A percentile compares a stretch with the other conserved stretches of the same genome.
Conservation (phyloP, 495 filamentous ascomycete genomes). For the Penicillium pancosmium region DNA sequence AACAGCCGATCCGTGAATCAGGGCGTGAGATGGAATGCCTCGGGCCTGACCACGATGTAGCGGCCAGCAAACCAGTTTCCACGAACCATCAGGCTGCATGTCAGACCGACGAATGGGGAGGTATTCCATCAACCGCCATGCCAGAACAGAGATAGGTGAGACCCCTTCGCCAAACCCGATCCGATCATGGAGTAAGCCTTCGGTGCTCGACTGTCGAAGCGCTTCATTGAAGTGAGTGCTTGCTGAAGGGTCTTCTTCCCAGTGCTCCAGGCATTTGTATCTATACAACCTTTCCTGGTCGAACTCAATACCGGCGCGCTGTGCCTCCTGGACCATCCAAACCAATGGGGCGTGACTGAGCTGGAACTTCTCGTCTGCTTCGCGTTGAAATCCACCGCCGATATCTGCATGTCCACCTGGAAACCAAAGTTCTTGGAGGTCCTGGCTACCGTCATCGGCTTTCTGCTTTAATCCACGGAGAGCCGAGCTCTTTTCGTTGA, state of each 20-base stretch:
- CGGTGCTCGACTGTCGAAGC: constrained; percentile 36
- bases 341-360: constrained; percentile 68
- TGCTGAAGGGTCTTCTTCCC: background rate
- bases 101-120: constrained; percentile 75
- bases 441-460: constrained; percentile 11
- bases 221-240: background rate
- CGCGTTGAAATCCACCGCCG: constrained; percentile 37
- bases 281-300: constrained; percentile 59
- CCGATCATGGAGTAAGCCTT: constrained; percentile 67
- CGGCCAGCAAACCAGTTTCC: constrained; percentile 26
- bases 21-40: constrained; percentile 22
- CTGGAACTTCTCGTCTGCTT: constrained; percentile 47
- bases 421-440: constrained; percentile 45
- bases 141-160: constrained; percentile 50
- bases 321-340: constrained; percentile 76
- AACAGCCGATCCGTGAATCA: constrained; percentile 54
- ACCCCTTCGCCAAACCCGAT: constrained; percentile 59
- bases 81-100: constrained; percentile 44
- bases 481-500: background rate
- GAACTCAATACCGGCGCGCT: constrained; percentile 65
- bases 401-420: constrained; percentile 46
- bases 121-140: constrained; percentile 75
- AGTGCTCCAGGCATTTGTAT: constrained; percentile 52
- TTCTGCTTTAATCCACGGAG: background rate
- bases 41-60: constrained; percentile 21